Conservation (phyloP, 2,329 filamentous ascomycete genomes). For the Davidsoniella australis region DNA sequence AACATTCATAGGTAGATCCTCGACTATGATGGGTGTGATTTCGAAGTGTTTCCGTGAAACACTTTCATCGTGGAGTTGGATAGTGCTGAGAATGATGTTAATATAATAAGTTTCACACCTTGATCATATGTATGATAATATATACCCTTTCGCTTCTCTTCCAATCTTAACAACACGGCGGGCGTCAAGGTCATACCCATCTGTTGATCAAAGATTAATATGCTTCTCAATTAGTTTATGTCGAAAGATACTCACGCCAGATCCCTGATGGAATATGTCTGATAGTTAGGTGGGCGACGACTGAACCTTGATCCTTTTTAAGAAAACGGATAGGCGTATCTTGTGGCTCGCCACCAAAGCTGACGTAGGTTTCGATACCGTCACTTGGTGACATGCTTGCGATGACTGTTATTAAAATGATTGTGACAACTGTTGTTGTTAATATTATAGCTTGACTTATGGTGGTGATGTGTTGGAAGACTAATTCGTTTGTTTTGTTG, state of each 20-base stretch:
- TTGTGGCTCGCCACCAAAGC: too few species aligned
- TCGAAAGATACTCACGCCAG: slow-evolving; percentile 2
- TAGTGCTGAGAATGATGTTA: slow-evolving; percentile 2
- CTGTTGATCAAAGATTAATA: background rate
- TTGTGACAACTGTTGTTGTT: too few species aligned
- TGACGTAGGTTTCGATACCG: too few species aligned
- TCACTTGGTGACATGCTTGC: too few species aligned
- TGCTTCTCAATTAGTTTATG: background rate
- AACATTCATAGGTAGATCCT: slow-evolving; percentile 1
- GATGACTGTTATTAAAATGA: too few species aligned
- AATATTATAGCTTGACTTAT: too few species aligned
- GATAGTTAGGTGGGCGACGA: background rate
- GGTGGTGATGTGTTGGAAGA: too few species aligned
- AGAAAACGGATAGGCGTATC: too few species aligned
- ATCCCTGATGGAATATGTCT: slow-evolving; percentile 5
- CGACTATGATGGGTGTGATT: slow-evolving; percentile 10
- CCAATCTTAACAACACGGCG: slow-evolving; percentile 5
- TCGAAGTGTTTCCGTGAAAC: slow-evolving; percentile 12
- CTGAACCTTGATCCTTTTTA: background rate
- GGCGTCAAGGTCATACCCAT: slow-evolving; percentile 7
- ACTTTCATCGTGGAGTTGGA: slow-evolving; percentile 3
- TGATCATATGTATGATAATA: background rate
- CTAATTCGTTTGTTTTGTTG: too few species aligned
- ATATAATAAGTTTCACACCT: background rate
- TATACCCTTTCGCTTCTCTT: slow-evolving; percentile 6